These are phyloP conservation scores for Silene vulgaris DNA, from an alignment of 179 eudicot species.

Conservation along the genomic window DNA sequence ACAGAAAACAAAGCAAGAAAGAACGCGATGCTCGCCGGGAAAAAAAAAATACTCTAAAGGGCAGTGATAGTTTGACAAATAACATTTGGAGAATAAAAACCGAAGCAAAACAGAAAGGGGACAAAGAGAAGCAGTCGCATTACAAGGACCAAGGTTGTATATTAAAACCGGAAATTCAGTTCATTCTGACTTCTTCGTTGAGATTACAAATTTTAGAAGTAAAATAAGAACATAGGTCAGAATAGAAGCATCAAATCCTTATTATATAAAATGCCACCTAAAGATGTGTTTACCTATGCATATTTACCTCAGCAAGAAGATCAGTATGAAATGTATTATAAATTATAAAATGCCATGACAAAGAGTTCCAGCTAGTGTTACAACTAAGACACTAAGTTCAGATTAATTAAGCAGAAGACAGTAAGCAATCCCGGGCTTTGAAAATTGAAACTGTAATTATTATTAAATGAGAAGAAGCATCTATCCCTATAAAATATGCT, in stretches of 20 bases:
- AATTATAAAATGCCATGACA: constrained; percentile 18
- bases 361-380: constrained; percentile 28
- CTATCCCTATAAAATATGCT: constrained; percentile 30
- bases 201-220: constrained; percentile 25
- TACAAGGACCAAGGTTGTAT: constrained; percentile 38
- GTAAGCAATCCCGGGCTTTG: constrained; percentile 33
- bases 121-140: constrained; percentile 31
- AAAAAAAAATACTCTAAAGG: constrained; percentile 6
- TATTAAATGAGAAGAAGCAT: constrained; percentile 30
- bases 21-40: constrained; percentile 32
- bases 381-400: constrained; percentile 14
- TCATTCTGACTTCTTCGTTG: constrained; percentile 41
- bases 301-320: constrained; percentile 27
- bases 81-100: constrained; percentile 25
- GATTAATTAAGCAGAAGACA: constrained; percentile 29
- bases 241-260: constrained; percentile 48
- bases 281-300: constrained; percentile 33
- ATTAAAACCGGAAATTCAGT: constrained; percentile 41
- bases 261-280: constrained; percentile 28
- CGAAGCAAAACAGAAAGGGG: constrained; percentile 29
- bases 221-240: constrained; percentile 32
- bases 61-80: constrained; percentile 24
- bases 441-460: constrained; percentile 23
- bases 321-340: constrained; percentile 4
- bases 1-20: constrained; percentile 28